phyloP scores from a whole-genome alignment of 495 filamentous ascomycete genomes.

The Recurvomyces mirabilis region DNA sequence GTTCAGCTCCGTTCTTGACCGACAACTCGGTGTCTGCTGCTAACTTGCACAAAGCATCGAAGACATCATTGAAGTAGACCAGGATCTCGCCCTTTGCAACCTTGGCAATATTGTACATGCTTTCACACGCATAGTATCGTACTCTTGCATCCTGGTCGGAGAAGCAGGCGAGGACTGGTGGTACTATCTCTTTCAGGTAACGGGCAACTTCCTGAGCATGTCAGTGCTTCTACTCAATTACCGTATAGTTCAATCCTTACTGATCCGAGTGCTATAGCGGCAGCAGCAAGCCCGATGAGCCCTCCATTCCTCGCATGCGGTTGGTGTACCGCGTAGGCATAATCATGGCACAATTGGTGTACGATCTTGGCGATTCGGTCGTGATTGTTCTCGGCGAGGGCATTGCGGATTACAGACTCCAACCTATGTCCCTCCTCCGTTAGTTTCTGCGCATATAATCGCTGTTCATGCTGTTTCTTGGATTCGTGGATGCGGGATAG shows the following conservation, averaged over 20 bases:
- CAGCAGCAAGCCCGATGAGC: constrained; percentile 89
- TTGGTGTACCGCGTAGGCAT: constrained; percentile 94
- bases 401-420: constrained; percentile 82
- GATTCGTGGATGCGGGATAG: constrained; percentile 5
- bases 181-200: constrained; percentile 86
- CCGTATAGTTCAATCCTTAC: too few relatives aligned
- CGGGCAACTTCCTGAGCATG: constrained; percentile 60
- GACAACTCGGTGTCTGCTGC: constrained; percentile 93
- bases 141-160: constrained; percentile 96
- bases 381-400: constrained; percentile 61
- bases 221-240: constrained; percentile 3
- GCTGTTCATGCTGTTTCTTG: constrained; percentile 1
- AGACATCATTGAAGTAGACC: constrained; percentile 94
- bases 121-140: constrained; percentile 97
- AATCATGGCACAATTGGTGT: constrained; percentile 92
- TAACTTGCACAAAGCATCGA: constrained; percentile 94
- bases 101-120: constrained; percentile 99
- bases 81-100: constrained; percentile 96
- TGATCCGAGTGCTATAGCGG: constrained; percentile 86
- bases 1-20: constrained; percentile 95
- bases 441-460: constrained; percentile 8
- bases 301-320: constrained; percentile 95
- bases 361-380: constrained; percentile 74
- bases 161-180: constrained; percentile 97
- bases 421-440: constrained; percentile 43